Percentiles rank a stretch among this genome's conserved stretches.
These are phyloP conservation scores for Mortierella claussenii DNA, from an alignment of 192 early-diverging fungal genomes.

Conservation along the genomic window DNA sequence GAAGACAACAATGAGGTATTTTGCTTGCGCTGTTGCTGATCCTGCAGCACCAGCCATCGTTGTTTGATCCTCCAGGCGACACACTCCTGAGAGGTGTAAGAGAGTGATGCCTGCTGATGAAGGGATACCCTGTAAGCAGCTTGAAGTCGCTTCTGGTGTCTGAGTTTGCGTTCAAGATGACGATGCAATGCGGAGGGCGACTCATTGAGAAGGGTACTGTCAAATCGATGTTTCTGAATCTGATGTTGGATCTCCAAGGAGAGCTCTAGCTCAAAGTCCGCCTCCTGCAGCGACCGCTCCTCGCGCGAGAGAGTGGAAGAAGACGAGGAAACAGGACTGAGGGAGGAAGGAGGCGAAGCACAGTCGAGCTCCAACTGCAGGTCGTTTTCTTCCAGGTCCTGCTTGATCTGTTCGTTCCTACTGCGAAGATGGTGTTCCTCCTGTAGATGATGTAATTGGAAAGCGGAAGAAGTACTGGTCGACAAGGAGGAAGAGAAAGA, in stretches of 20 bases:
- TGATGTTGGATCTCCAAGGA: conserved; percentile 33
- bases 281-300: conserved; percentile 26
- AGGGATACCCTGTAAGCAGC: conserved; percentile 26
- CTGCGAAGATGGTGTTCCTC: conserved; percentile 42
- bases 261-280: conserved; percentile 49
- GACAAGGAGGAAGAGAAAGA: neutral
- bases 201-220: conserved; percentile 43
- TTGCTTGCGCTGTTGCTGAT: conserved; percentile 8
- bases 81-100: conserved; percentile 38
- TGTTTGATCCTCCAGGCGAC: conserved; percentile 37
- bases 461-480: neutral
- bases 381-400: conserved; percentile 42
- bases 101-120: conserved; percentile 16
- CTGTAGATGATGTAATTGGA: conserved; percentile 30
- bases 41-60: no score
- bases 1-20: neutral
- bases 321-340: neutral
- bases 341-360: conserved; percentile 9
- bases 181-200: conserved; percentile 41
- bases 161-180: conserved; percentile 27
- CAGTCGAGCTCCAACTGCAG: conserved; percentile 33
- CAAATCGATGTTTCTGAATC: conserved; percentile 17
- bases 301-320: conserved; percentile 8
- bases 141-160: conserved; percentile 20
- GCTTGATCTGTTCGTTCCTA: conserved; percentile 26